Evolutionary conservation across 768 basidiomycete genomes (phyloP).

Genomic region (Rhizopogon vesiculosus): DNA sequence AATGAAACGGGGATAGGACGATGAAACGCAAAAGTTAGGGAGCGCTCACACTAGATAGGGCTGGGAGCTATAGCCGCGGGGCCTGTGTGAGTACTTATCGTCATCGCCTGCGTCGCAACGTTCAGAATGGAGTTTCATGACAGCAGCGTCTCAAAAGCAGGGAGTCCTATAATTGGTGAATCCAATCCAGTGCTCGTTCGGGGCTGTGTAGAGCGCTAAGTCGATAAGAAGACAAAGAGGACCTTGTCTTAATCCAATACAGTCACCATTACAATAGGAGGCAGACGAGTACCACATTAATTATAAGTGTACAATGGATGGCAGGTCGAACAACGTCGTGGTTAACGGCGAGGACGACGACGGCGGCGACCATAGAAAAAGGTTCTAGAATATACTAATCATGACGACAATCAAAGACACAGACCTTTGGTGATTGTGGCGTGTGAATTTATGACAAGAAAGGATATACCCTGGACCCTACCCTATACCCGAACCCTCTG

Average conservation of each 20-base stretch:
- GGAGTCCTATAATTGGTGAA: background rate
- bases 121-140: background rate
- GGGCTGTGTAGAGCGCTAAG: background rate
- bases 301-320: too few species aligned
- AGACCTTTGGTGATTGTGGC: constrained; percentile 16
- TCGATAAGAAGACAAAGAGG: background rate
- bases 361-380: background rate
- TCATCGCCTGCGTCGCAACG: background rate
- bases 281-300: background rate
- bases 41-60: background rate
- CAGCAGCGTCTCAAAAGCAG: background rate
- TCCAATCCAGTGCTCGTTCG: background rate
- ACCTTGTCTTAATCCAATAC: background rate
- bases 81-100: too few species aligned
- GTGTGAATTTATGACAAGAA: constrained; percentile 10
- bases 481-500: constrained; percentile 64
- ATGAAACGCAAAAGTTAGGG: background rate
- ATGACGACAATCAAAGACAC: constrained; percentile 4
- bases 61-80: background rate
- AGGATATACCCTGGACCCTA: constrained; percentile 29
- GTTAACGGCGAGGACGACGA: constrained; percentile 1
- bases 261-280: background rate
- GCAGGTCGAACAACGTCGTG: background rate
- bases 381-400: constrained; percentile 5
- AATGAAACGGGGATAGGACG: background rate